Evolutionary conservation across 768 basidiomycete species (phyloP).

Genomic region (Sarcodon sp.): DNA sequence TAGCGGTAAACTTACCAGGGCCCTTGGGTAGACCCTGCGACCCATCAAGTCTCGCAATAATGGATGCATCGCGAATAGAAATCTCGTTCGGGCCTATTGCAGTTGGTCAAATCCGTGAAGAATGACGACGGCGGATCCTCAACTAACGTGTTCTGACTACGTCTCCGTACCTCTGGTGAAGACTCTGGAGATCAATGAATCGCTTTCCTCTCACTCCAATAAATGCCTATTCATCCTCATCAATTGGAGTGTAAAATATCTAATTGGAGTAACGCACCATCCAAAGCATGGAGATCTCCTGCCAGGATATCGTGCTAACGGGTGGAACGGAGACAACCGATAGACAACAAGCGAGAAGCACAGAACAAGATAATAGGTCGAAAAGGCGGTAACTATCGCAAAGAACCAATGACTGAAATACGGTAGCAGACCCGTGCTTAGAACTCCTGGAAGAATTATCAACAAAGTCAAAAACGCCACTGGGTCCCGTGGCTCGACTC

Average conservation of each 20-base stretch:
- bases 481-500: background rate
- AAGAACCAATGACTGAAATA: background rate
- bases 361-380: background rate
- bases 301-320: slow-evolving; percentile 9
- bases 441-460: background rate
- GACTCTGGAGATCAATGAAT: slow-evolving; percentile 4
- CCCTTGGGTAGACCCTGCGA: slow-evolving; percentile 13
- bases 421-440: background rate
- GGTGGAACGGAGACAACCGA: slow-evolving; percentile 12
- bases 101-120: too few species aligned
- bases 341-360: slow-evolving; percentile 3
- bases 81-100: slow-evolving; percentile 14
- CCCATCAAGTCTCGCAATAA: slow-evolving; percentile 9
- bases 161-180: slow-evolving; percentile 12
- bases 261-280: too few species aligned
- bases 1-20: slow-evolving; percentile 6
- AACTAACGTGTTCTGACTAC: slow-evolving; percentile 10
- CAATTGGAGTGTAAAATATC: slow-evolving; percentile 6
- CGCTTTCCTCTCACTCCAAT: slow-evolving; percentile 6
- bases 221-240: background rate
- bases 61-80: slow-evolving; percentile 9
- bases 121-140: background rate
- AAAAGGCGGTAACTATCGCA: background rate
- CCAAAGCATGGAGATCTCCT: background rate
- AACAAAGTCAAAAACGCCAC: background rate